Percentiles rank a stretch among this genome's conserved stretches.
Conservation (phyloP, 345 rosid genomes). For the Citrus mangshanensis region DNA sequence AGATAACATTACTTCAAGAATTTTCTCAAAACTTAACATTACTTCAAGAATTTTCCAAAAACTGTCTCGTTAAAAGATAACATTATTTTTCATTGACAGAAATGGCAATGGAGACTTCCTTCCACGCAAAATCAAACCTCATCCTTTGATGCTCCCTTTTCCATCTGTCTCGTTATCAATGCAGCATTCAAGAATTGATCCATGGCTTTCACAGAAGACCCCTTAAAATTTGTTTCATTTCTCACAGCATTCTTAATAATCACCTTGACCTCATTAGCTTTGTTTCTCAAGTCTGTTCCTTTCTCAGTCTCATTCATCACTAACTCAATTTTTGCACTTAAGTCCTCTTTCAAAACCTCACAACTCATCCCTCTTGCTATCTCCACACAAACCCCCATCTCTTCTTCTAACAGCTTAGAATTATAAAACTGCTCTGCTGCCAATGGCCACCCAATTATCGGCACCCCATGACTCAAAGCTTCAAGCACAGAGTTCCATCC, state of each 20-base stretch:
- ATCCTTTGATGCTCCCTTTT: neutral
- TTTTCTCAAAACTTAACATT: too few relatives aligned
- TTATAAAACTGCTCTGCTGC: constrained; percentile 31
- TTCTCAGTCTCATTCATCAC: constrained; percentile 48
- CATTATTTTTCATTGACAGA: too few relatives aligned
- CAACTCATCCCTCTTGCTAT: constrained; percentile 24
- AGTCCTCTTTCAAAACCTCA: constrained; percentile 28
- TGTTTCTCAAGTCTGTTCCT: constrained; percentile 45
- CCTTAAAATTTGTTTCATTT: constrained; percentile 22
- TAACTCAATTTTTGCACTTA: constrained; percentile 41
- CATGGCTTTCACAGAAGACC: constrained; percentile 35
- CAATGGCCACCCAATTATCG: constrained; percentile 32
- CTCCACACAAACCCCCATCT: constrained; percentile 27
- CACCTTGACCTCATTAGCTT: constrained; percentile 35
- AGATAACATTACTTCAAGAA: too few relatives aligned
- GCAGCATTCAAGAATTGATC: constrained; percentile 38
- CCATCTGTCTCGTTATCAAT: neutral
- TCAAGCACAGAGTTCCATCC: constrained; percentile 43
- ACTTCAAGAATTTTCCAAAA: too few relatives aligned
- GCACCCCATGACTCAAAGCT: constrained; percentile 27
- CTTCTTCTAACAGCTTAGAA: constrained; percentile 25
- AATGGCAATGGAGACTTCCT: too few relatives aligned
- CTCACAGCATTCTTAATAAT: constrained; percentile 32
- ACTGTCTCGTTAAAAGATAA: too few relatives aligned
- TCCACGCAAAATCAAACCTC: neutral